A percentile compares a stretch with the other conserved stretches of the same genome.
These are phyloP conservation scores for Ceratocystiopsis minuta DNA, from an alignment of 2,329 filamentous ascomycete species.

Conservation along the genomic window DNA sequence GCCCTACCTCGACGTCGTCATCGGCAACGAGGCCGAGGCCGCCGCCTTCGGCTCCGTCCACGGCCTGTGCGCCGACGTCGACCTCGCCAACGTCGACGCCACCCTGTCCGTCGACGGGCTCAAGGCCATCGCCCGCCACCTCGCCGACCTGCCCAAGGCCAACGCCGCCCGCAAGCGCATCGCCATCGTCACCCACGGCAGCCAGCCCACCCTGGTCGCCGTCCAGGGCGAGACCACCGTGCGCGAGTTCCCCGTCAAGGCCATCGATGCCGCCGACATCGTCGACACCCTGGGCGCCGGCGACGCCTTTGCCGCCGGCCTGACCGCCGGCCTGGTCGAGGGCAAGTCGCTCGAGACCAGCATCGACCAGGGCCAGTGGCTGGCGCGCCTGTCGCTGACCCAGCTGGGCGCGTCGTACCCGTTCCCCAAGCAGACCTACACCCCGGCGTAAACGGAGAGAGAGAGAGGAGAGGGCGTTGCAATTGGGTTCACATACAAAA, in stretches of 20 bases:
- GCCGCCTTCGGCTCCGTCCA: constrained; percentile 73
- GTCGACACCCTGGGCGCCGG: constrained; percentile 94
- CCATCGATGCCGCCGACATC: constrained; percentile 61
- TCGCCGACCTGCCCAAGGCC: constrained; percentile 82
- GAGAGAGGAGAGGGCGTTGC: neutral
- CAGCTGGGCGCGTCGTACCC: constrained; percentile 91
- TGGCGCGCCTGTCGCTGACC: constrained; percentile 83
- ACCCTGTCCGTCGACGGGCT: constrained; percentile 40
- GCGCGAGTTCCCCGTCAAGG: constrained; percentile 64
- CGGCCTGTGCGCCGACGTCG: constrained; percentile 33
- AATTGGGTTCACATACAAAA: neutral
- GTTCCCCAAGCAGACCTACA: constrained; percentile 66
- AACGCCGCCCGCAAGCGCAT: constrained; percentile 70
- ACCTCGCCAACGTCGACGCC: constrained; percentile 40
- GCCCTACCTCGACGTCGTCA: constrained; percentile 87
- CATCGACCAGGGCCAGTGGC: constrained; percentile 91
- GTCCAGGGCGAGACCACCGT: constrained; percentile 51
- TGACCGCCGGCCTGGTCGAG: constrained; percentile 86
- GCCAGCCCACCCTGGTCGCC: constrained; percentile 73
- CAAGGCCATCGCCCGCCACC: constrained; percentile 64
- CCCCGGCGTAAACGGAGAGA: constrained; percentile 14
- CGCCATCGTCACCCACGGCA: constrained; percentile 90
- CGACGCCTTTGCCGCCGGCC: constrained; percentile 90
- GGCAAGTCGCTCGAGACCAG: constrained; percentile 42
- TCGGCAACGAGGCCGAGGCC: constrained; percentile 95